phyloP scores from a whole-genome alignment of 2,329 filamentous ascomycete genomes.

The Taxawa tesnikishii region DNA sequence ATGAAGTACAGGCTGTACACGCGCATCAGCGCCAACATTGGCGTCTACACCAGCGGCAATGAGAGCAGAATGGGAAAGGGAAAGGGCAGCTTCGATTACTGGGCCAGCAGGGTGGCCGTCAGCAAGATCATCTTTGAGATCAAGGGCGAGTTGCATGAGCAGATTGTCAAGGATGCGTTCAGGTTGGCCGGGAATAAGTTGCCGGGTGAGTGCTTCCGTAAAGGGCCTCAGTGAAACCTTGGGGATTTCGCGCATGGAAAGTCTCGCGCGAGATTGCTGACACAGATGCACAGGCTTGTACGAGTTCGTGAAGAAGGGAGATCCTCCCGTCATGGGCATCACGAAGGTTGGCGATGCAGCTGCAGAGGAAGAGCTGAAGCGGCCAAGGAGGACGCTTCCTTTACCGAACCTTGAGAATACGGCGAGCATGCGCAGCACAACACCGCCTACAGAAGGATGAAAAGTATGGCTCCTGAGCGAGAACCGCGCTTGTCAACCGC shows the following conservation, averaged over 20 bases:
- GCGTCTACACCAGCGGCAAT: slow-evolving; percentile 90
- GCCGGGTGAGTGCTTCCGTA: no score
- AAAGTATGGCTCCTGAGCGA: no score
- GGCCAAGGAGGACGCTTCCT: slow-evolving; percentile 57
- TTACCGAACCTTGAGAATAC: slow-evolving; percentile 7
- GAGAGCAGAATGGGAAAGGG: slow-evolving; percentile 99
- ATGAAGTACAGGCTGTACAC: slow-evolving; percentile 90
- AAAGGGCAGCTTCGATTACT: slow-evolving; percentile 94
- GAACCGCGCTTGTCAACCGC: no score
- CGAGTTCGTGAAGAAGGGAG: slow-evolving; percentile 89
- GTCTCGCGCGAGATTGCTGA: slow-evolving; percentile 7
- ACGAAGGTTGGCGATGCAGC: slow-evolving; percentile 76
- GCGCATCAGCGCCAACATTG: slow-evolving; percentile 81
- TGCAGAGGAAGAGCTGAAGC: slow-evolving; percentile 72
- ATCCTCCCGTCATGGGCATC: slow-evolving; percentile 79
- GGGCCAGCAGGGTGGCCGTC: slow-evolving; percentile 80
- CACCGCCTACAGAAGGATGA: not conserved
- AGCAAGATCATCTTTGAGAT: slow-evolving; percentile 89
- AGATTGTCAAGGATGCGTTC: slow-evolving; percentile 87
- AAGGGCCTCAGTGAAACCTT: no score
- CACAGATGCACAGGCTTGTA: no score
- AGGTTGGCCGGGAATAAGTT: slow-evolving; percentile 88
- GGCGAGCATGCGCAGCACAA: slow-evolving; percentile 1
- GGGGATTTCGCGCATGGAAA: no score
- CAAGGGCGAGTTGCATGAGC: slow-evolving; percentile 85